Evolutionary conservation across 2,329 filamentous ascomycete genomes (phyloP).

Genomic region (Pseudogymnoascus sp.): DNA sequence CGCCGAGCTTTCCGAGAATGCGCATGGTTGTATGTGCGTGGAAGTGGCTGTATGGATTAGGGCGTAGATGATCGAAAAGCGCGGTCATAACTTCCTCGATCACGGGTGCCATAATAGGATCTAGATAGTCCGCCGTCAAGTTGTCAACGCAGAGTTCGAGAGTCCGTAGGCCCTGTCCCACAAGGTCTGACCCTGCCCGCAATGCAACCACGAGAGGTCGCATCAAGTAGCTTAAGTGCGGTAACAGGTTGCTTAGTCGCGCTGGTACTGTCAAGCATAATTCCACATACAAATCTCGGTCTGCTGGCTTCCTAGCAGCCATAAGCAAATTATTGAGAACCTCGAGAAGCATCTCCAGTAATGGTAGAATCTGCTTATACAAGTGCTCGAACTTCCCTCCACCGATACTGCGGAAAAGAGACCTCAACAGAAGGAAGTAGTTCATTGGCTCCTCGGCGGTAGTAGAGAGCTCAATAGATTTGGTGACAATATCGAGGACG

Average conservation of each 20-base stretch:
- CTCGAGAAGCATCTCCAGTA: constrained; percentile 95
- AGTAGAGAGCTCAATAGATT: constrained; percentile 92
- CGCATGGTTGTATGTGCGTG: constrained; percentile 97
- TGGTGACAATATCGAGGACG: constrained; percentile 93
- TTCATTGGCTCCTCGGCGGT: constrained; percentile 97
- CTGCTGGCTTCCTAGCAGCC: constrained; percentile 80
- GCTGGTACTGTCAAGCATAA: constrained; percentile 93
- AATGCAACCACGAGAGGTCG: constrained; percentile 92
- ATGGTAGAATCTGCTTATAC: constrained; percentile 93
- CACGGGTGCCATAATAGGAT: constrained; percentile 97
- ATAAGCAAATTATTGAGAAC: constrained; percentile 91
- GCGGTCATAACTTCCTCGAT: constrained; percentile 99
- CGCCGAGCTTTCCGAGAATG: constrained; percentile 92
- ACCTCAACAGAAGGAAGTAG: constrained; percentile 88
- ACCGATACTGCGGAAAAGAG: constrained; percentile 91
- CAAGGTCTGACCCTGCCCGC: constrained; percentile 82
- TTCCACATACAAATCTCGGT: constrained; percentile 94
- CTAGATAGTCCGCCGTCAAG: constrained; percentile 91
- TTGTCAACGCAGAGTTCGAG: constrained; percentile 97
- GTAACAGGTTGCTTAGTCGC: constrained; percentile 84
- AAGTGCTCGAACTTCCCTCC: constrained; percentile 95
- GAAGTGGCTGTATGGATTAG: constrained; percentile 92
- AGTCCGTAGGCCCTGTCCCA: constrained; percentile 87
- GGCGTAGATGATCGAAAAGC: constrained; percentile 88
- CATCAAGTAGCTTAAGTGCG: constrained; percentile 95